phyloP scores from a whole-genome alignment of 345 rosid genomes.

The Conringia planisiliqua region DNA sequence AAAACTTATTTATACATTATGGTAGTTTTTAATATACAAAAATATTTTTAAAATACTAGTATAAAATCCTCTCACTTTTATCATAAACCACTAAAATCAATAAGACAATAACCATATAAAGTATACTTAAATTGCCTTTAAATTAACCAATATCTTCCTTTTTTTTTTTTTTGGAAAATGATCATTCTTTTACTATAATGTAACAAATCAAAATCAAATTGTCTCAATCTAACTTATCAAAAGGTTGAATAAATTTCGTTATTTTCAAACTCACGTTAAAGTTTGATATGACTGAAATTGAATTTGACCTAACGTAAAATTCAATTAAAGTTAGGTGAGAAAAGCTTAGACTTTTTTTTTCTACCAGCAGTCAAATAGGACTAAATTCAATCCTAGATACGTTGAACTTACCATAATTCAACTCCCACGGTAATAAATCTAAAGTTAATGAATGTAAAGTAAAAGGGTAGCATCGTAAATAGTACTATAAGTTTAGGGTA shows the following conservation, averaged over 20 bases:
- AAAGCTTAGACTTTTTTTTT: neutral
- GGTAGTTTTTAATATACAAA: neutral
- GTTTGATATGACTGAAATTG: neutral
- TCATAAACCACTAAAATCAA: neutral
- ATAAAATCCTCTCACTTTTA: neutral
- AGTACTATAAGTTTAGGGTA: neutral
- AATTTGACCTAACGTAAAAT: neutral
- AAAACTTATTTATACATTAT: neutral
- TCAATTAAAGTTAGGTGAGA: constrained; percentile 7
- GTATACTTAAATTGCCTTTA: neutral
- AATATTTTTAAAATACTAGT: no score
- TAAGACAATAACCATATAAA: neutral
- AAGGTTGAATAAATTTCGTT: neutral
- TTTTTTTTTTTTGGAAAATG: neutral
- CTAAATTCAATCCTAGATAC: neutral
- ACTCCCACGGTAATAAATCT: neutral
- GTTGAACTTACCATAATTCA: neutral
- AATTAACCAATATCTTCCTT: neutral
- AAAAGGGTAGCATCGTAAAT: neutral
- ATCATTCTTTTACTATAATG: neutral
- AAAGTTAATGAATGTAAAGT: neutral
- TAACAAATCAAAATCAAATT: neutral
- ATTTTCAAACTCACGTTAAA: neutral
- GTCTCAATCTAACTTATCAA: neutral
- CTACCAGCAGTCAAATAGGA: constrained; percentile 7